Evolutionary conservation across 306 rosid genomes (phyloP).

Genomic region (Astragalus membranaceus): DNA sequence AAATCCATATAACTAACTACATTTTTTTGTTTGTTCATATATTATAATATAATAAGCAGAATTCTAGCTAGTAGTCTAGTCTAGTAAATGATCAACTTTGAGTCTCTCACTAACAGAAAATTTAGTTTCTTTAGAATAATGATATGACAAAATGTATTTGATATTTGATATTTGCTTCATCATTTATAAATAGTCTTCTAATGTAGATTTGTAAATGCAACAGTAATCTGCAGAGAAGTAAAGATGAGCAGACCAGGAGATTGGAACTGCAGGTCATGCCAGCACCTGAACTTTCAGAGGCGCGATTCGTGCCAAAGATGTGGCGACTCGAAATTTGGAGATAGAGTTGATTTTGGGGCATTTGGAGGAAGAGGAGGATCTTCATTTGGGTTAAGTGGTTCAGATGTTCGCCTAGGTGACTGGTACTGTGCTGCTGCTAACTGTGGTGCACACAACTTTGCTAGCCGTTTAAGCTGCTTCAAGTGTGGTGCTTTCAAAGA

Average conservation of each 20-base stretch:
- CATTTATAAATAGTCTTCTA: not conserved
- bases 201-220: slow-evolving; percentile 7
- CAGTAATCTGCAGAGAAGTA: slow-evolving; percentile 20
- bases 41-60: not conserved
- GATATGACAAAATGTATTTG: not conserved
- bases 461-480: slow-evolving; percentile 96
- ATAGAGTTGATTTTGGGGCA: slow-evolving; percentile 39
- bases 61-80: not conserved
- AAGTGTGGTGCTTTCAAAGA: slow-evolving; percentile 93
- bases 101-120: not conserved
- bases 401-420: slow-evolving; percentile 90
- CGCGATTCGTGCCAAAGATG: slow-evolving; percentile 93
- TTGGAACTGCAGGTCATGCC: slow-evolving; percentile 98
- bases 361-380: slow-evolving; percentile 68
- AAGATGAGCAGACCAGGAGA: slow-evolving; percentile 96
- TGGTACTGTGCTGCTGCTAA: slow-evolving; percentile 76
- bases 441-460: slow-evolving; percentile 91
- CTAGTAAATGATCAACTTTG: not conserved
- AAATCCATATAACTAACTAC: not conserved
- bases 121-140: not conserved
- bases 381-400: slow-evolving; percentile 59
- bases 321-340: slow-evolving; percentile 63
- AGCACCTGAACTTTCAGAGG: slow-evolving; percentile 92
- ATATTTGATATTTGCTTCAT: not conserved
- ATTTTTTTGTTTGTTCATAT: not conserved